Conservation (phyloP, 2,329 filamentous ascomycete species). For the Nemania abortiva region DNA sequence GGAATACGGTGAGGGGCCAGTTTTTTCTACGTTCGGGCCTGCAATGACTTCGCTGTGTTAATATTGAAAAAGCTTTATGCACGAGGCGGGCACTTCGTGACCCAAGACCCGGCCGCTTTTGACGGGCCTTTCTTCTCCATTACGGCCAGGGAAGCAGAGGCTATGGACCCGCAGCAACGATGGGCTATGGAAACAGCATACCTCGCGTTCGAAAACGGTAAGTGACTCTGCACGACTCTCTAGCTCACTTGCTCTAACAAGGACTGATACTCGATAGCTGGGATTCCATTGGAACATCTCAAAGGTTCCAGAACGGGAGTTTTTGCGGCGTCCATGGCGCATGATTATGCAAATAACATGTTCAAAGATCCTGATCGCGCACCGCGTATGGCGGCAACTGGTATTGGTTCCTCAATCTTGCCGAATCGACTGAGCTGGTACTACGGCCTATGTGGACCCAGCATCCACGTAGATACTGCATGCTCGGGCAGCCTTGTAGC, state of each 20-base stretch:
- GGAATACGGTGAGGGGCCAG: too few species aligned
- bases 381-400: background rate
- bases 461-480: background rate
- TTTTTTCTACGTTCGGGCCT: too few species aligned
- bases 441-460: background rate
- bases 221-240: too few species aligned
- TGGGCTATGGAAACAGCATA: background rate
- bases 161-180: background rate
- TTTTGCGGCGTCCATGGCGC: background rate
- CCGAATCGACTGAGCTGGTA: slow-evolving; percentile 1
- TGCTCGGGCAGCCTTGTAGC: slow-evolving; percentile 12
- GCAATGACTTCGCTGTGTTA: too few species aligned
- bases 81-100: background rate
- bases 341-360: background rate
- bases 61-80: too few species aligned
- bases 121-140: background rate
- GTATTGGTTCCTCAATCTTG: background rate
- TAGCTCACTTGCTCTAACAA: too few species aligned
- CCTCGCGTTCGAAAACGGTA: background rate
- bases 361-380: background rate
- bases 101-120: background rate
- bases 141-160: background rate
- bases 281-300: background rate
- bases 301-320: background rate
- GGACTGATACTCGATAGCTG: background rate